phyloP scores from a whole-genome alignment of 2,329 filamentous ascomycete species.

The Juglanconis juglandina region DNA sequence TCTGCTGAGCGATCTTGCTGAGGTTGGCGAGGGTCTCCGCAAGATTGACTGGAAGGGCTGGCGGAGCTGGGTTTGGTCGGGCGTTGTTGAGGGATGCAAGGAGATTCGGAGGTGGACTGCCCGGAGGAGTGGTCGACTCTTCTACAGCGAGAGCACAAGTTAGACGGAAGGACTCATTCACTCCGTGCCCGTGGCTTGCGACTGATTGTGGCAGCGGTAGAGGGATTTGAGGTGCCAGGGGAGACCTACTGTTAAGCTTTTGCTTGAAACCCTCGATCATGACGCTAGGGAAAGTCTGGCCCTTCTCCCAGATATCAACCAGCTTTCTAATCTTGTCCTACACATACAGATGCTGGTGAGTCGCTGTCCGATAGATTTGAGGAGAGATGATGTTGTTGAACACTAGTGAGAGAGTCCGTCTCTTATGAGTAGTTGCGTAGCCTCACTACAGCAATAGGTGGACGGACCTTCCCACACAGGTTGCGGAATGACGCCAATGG shows the following conservation, averaged over 20 bases:
- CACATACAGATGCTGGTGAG: slow-evolving; percentile 45
- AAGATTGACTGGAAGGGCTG: slow-evolving; percentile 54
- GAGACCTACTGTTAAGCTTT: slow-evolving; percentile 55
- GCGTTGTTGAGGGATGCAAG: slow-evolving; percentile 36
- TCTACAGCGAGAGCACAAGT: slow-evolving; percentile 46
- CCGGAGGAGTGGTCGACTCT: slow-evolving; percentile 68
- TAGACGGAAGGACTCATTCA: slow-evolving; percentile 27
- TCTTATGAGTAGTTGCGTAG: slow-evolving; percentile 3
- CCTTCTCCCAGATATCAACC: slow-evolving; percentile 96
- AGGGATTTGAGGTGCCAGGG: slow-evolving; percentile 1
- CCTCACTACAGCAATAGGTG: slow-evolving; percentile 20
- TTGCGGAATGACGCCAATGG: neutral
- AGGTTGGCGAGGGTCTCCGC: slow-evolving; percentile 76
- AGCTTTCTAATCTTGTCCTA: slow-evolving; percentile 96
- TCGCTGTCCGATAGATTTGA: slow-evolving; percentile 25
- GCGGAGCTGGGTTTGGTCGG: slow-evolving; percentile 34
- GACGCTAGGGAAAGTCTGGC: slow-evolving; percentile 77
- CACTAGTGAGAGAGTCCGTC: slow-evolving; percentile 2
- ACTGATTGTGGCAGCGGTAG: slow-evolving; percentile 3
- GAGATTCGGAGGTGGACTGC: slow-evolving; percentile 52
- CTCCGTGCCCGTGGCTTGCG: no score
- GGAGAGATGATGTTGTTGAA: neutral
- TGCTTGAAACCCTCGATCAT: slow-evolving; percentile 82
- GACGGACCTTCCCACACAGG: slow-evolving; percentile 5
- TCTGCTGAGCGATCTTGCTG: slow-evolving; percentile 77